These are phyloP conservation scores for Phaseolus lunatus DNA, from an alignment of 306 rosid genomes.

Conservation along the genomic window DNA sequence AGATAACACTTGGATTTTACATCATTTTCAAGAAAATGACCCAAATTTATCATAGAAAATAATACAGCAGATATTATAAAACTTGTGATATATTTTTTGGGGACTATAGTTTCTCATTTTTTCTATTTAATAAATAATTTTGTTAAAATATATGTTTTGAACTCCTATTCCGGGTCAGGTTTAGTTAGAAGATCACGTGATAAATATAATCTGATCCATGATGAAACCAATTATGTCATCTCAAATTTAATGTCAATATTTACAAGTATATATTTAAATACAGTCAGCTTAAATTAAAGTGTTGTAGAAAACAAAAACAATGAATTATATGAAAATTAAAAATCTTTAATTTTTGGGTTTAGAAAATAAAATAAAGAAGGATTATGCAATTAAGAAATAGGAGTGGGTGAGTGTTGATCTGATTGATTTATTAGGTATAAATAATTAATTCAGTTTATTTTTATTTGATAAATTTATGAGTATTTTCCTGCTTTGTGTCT, in stretches of 20 bases:
- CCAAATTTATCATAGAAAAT: not conserved
- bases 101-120: not conserved
- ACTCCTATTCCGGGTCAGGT: not conserved
- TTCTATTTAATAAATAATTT: not conserved
- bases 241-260: not conserved
- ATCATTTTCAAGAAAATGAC: slow-evolving; percentile 14
- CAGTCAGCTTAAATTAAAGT: not conserved
- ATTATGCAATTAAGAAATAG: too few species aligned
- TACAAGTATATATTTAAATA: not conserved
- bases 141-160: not conserved
- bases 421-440: slow-evolving; percentile 7
- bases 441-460: not conserved
- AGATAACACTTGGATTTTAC: not conserved
- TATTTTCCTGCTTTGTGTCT: not conserved
- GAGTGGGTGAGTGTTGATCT: not conserved
- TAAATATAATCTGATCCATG: not conserved
- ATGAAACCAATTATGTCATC: not conserved
- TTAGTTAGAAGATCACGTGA: not conserved
- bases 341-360: too few species aligned
- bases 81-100: not conserved
- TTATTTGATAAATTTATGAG: not conserved
- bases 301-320: too few species aligned
- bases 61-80: not conserved
- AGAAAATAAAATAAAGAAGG: too few species aligned
- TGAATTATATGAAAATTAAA: too few species aligned